A percentile compares a stretch with the other conserved stretches of the same genome.
Evolutionary conservation across 805 yeast genomes (phyloP).

Genomic region (Myxozyma neotropica): DNA sequence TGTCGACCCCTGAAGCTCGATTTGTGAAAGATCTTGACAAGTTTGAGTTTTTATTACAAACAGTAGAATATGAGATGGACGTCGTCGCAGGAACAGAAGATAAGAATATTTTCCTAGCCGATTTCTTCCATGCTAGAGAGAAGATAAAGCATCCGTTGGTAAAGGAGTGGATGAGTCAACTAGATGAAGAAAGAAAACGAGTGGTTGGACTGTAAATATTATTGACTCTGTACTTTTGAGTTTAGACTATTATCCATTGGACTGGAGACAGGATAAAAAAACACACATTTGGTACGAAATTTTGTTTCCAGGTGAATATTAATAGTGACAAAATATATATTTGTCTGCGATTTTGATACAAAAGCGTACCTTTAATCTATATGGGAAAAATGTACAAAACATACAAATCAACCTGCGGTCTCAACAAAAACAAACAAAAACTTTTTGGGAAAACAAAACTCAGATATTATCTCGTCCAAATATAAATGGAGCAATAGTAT

Average conservation of each 20-base stretch:
- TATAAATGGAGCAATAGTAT: constrained; percentile 78
- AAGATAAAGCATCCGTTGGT: constrained; percentile 53
- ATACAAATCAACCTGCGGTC: neutral
- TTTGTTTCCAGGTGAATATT: no score
- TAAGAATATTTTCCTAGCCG: constrained; percentile 54
- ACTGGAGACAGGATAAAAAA: no score
- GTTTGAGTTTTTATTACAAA: constrained; percentile 70
- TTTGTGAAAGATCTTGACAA: constrained; percentile 95
- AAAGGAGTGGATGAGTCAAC: constrained; percentile 59
- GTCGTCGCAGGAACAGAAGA: constrained; percentile 51
- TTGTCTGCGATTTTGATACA: no score
- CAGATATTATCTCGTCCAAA: constrained; percentile 80
- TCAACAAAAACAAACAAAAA: neutral
- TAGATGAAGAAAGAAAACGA: constrained; percentile 50
- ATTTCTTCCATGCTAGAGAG: constrained; percentile 65
- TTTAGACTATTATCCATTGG: no score
- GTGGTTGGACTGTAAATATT: constrained; percentile 1
- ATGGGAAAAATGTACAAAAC: no score
- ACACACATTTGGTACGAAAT: no score
- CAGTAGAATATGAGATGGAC: constrained; percentile 68
- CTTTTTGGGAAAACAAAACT: neutral
- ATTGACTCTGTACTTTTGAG: no score
- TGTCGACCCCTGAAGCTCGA: constrained; percentile 76
- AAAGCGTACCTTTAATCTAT: no score
- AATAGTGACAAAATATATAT: no score